Percentiles rank a stretch among this genome's conserved stretches.
Conservation (phyloP, 1,139 yeast genomes). For the Debaryomyces subglobosus region DNA sequence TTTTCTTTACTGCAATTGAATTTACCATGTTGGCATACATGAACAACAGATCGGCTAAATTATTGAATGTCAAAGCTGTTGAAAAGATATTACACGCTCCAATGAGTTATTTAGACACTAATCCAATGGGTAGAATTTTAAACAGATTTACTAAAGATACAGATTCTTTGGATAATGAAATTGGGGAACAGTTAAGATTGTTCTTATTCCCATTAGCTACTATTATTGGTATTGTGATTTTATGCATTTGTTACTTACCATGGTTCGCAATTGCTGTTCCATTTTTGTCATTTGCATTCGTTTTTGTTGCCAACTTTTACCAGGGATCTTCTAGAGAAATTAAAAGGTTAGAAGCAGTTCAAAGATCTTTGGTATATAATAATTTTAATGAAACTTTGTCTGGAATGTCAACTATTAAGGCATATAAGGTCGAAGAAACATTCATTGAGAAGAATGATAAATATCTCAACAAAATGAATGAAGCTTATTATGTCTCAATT, state of each 20-base stretch:
- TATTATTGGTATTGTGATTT: slow-evolving; percentile 44
- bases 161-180: slow-evolving; percentile 50
- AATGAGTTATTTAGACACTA: slow-evolving; percentile 49
- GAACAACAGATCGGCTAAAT: slow-evolving; percentile 46
- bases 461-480: slow-evolving; percentile 44
- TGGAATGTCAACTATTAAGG: slow-evolving; percentile 48
- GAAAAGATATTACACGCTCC: slow-evolving; percentile 45
- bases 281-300: slow-evolving; percentile 34
- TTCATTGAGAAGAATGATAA: slow-evolving; percentile 41
- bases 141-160: slow-evolving; percentile 61
- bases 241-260: slow-evolving; percentile 48
- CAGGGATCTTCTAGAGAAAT: slow-evolving; percentile 49
- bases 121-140: slow-evolving; percentile 49
- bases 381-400: slow-evolving; percentile 49
- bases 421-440: slow-evolving; percentile 34
- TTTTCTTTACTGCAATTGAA: slow-evolving; percentile 51
- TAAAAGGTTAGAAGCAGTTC: slow-evolving; percentile 48
- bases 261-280: slow-evolving; percentile 53
- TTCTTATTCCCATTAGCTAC: slow-evolving; percentile 44
- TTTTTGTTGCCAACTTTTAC: slow-evolving; percentile 41
- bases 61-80: slow-evolving; percentile 41
- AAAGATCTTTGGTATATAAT: slow-evolving; percentile 49
- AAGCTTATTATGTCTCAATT: slow-evolving; percentile 44
- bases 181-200: slow-evolving; percentile 48
- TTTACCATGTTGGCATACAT: slow-evolving; percentile 59